Base-by-base conservation (phyloP, 2,329 filamentous ascomycete genomes). In the Neofusicoccum cordaticola region DNA sequence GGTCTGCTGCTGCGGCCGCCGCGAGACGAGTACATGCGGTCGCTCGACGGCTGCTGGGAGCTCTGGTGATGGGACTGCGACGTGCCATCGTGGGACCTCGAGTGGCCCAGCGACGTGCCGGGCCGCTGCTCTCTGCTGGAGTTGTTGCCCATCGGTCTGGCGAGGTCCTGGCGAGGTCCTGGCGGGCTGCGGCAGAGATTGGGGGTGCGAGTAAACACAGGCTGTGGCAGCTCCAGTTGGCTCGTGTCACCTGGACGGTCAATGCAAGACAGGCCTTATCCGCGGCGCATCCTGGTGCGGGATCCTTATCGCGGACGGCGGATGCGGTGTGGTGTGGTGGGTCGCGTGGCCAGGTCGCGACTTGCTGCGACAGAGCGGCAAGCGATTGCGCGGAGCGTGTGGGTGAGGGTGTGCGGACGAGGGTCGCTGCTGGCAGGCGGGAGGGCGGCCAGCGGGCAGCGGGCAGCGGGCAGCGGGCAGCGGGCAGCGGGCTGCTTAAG, bases 1-100 rank as follows among this genome's bases (percentile, higher is more conserved):
- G 82, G 83, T 63, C 86, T 78, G 76, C 84, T 87, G 35, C 81
- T 79, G 68, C 85, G 80, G 61, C 80, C 80, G 63, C 77, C 78
- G 60, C 84, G 77, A 45, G 81, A 78, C 13, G 71, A 68, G 27
- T 62, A 68, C 66, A 68, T 50, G 64, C 71, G 67, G 68, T 73
- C 71, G 68, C 67, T 39, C 47, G 73, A 68, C 27, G 68, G 63
- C 62, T 56, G 4, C 35, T 57, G 39, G 71, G 68, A 58, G 66
- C 65, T 41, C 69, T 71, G 37, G 68, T 72, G 63, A 66, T 65
- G 34, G 75, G 62, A 6, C 71, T 74, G 66, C 71, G 74, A 56
- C 35, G 73, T 73, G 39, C 75, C 74, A 47, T 60, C 56, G 56
- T 60, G 56, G 31, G 56, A 60, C 22, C 56, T n/a, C 45, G 73